Percentiles rank a stretch among this genome's conserved stretches.
Conservation (phyloP, 2,329 filamentous ascomycete species). For the Helicocarpus griseus region DNA sequence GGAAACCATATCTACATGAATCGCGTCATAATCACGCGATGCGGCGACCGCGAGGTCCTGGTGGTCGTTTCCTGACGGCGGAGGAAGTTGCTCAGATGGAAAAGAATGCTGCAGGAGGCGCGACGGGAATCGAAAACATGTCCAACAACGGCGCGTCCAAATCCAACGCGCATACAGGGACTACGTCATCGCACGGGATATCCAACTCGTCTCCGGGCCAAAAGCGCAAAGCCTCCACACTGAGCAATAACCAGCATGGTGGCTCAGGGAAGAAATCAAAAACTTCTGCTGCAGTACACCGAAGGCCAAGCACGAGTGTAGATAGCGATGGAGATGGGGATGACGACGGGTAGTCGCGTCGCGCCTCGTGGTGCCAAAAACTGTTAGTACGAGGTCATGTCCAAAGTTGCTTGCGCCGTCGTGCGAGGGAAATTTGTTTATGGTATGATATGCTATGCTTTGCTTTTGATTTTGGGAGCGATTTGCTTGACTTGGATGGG, state of each 20-base stretch:
- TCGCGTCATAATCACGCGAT: slow-evolving; percentile 97
- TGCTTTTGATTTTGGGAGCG: neutral
- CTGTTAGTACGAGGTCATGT: slow-evolving; percentile 4
- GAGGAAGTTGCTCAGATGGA: slow-evolving; percentile 92
- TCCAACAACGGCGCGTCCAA: slow-evolving; percentile 21
- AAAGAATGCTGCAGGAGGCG: slow-evolving; percentile 41
- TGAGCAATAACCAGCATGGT: slow-evolving; percentile 24
- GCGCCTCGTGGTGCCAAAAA: slow-evolving; percentile 2
- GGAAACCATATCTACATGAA: slow-evolving; percentile 95
- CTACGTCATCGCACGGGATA: slow-evolving; percentile 17
- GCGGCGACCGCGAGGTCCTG: slow-evolving; percentile 85
- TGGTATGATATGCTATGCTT: slow-evolving; percentile 17
- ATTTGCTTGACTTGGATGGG: neutral
- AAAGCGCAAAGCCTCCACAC: slow-evolving; percentile 41
- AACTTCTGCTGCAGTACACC: slow-evolving; percentile 19
- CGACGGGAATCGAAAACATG: slow-evolving; percentile 26
- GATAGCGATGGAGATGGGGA: slow-evolving; percentile 47
- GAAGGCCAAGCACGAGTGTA: slow-evolving; percentile 38
- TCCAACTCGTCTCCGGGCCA: slow-evolving; percentile 28
- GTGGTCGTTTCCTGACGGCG: slow-evolving; percentile 89
- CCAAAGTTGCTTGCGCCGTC: too few relatives aligned
- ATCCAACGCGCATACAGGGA: slow-evolving; percentile 6
- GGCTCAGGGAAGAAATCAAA: slow-evolving; percentile 42
- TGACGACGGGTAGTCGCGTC: slow-evolving; percentile 35
- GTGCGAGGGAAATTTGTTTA: slow-evolving; percentile 3